Percentiles rank a stretch among this genome's conserved stretches.
Evolutionary conservation across 306 rosid genomes (phyloP).

Genomic region (Sophora flavescens): DNA sequence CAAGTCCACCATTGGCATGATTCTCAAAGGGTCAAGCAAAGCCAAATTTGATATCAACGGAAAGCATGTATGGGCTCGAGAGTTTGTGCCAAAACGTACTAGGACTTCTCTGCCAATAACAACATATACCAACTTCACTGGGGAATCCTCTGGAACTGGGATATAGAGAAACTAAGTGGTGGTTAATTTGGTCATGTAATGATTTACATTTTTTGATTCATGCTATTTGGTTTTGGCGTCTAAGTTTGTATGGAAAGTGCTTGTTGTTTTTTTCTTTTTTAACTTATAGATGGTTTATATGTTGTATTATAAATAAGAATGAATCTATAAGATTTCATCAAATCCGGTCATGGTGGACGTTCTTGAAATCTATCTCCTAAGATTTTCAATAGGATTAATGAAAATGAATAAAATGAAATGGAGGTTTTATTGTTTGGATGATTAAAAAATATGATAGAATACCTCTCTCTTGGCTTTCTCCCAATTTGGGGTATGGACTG

Average conservation of each 20-base stretch:
- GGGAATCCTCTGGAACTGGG: conserved; percentile 11
- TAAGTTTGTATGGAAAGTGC: background rate
- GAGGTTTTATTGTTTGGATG: no score
- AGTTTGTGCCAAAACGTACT: conserved; percentile 62
- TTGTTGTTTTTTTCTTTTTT: no score
- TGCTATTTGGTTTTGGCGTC: background rate
- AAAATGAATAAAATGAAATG: no score
- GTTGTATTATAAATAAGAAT: background rate
- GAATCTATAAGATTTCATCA: background rate
- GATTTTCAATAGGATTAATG: no score
- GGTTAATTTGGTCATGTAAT: background rate
- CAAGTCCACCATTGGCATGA: conserved; percentile 46
- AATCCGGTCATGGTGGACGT: background rate
- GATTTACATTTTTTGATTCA: background rate
- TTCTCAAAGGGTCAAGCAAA: conserved; percentile 57
- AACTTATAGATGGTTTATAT: no score
- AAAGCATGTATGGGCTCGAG: conserved; percentile 81
- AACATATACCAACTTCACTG: background rate
- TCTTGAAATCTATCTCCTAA: no score
- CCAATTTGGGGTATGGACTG: no score
- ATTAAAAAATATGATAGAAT: no score
- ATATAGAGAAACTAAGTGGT: background rate
- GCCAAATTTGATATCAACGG: conserved; percentile 75
- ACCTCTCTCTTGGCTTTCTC: no score
- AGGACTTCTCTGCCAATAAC: background rate